Evolutionary conservation across 768 basidiomycete genomes (phyloP).

Genomic region (Leccinum sublutescens): DNA sequence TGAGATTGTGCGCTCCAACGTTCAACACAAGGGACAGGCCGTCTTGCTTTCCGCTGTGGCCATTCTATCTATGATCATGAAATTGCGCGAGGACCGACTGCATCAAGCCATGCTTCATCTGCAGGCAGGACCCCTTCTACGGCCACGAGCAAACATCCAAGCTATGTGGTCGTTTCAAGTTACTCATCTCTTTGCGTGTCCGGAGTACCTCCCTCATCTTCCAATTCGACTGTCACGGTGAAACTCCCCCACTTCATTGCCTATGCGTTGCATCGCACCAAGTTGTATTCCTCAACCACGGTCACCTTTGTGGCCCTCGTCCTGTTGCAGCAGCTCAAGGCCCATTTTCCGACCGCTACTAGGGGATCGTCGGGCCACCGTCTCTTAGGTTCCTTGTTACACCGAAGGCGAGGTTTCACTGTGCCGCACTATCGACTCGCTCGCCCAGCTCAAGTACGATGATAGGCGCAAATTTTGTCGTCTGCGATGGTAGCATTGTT

Average conservation of each 20-base stretch:
- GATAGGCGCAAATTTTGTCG: constrained; percentile 97
- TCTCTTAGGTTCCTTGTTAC: constrained; percentile 86
- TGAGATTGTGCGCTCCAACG: too few relatives aligned
- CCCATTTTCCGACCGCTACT: constrained; percentile 65
- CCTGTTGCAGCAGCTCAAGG: constrained; percentile 64
- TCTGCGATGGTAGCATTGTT: constrained; percentile 98
- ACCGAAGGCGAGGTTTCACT: constrained; percentile 92
- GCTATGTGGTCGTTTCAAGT: too few relatives aligned
- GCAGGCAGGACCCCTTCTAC: too few relatives aligned
- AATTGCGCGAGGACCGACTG: too few relatives aligned
- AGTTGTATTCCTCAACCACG: constrained; percentile 44
- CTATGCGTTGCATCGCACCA: constrained; percentile 65
- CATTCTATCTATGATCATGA: too few relatives aligned
- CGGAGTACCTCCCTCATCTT: constrained; percentile 64
- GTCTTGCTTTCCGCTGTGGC: too few relatives aligned
- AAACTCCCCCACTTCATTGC: constrained; percentile 61
- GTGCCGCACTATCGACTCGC: constrained; percentile 85
- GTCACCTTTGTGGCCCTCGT: constrained; percentile 44
- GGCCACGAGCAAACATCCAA: too few relatives aligned
- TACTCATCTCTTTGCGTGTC: constrained; percentile 82
- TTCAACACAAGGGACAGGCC: too few relatives aligned
- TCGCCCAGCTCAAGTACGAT: constrained; percentile 94
- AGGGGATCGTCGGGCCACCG: constrained; percentile 65
- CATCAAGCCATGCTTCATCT: too few relatives aligned
- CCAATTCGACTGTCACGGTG: constrained; percentile 20